phyloP scores from a whole-genome alignment of 305 asterid species.

The Nicotiana rustica region DNA sequence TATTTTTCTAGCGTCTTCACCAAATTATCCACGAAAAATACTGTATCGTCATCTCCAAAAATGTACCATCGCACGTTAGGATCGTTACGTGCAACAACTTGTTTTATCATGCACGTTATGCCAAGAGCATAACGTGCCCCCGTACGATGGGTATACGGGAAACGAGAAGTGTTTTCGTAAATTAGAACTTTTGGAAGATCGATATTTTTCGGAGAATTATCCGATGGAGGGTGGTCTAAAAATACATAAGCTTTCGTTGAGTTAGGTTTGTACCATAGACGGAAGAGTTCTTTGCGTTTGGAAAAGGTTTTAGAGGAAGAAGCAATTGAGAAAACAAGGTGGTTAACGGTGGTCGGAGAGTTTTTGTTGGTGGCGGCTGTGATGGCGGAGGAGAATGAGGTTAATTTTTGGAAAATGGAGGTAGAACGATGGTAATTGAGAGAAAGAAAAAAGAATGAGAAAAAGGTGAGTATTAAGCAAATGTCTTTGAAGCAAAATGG shows the following conservation, averaged over 20 bases:
- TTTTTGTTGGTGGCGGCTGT: neutral
- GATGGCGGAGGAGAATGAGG: neutral
- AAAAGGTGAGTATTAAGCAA: neutral
- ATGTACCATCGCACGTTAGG: constrained; percentile 69
- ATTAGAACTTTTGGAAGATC: constrained; percentile 54
- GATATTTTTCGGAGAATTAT: neutral
- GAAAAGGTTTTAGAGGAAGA: constrained; percentile 35
- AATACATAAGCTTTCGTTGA: neutral
- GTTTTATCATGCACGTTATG: constrained; percentile 66
- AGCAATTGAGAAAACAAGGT: constrained; percentile 33
- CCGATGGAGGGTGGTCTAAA: neutral
- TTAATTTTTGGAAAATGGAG: neutral
- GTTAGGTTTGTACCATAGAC: constrained; percentile 28
- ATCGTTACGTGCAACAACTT: constrained; percentile 48
- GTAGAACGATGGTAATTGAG: constrained; percentile 23
- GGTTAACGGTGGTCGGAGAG: neutral
- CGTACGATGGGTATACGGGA: constrained; percentile 47
- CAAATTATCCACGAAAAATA: constrained; percentile 66
- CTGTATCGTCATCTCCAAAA: constrained; percentile 84
- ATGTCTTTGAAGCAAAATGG: constrained; percentile 31
- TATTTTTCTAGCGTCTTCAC: constrained; percentile 62
- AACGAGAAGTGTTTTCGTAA: constrained; percentile 46
- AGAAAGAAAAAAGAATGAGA: constrained; percentile 11
- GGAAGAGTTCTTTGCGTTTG: constrained; percentile 13
- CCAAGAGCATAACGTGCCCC: constrained; percentile 65